phyloP scores from a whole-genome alignment of 768 basidiomycete species.

The Holtermannia corniformis region DNA sequence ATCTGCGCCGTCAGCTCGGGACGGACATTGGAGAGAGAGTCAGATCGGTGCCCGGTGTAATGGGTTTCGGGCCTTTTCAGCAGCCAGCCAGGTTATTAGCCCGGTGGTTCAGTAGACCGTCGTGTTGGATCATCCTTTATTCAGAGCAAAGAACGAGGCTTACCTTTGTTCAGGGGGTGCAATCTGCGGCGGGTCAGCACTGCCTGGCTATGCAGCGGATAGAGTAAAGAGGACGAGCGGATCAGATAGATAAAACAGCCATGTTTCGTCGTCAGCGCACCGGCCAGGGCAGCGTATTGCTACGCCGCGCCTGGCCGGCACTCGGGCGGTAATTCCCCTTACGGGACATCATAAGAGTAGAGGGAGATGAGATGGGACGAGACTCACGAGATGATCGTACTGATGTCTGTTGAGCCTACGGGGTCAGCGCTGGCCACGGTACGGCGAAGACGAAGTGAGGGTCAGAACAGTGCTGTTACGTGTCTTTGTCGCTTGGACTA shows the following conservation, averaged over 20 bases:
- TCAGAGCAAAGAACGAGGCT: conserved; percentile 1
- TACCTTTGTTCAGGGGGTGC: neutral
- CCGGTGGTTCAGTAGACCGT: conserved; percentile 36
- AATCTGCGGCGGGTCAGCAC: neutral
- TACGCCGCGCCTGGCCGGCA: conserved; percentile 13
- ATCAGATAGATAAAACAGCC: conserved; percentile 33
- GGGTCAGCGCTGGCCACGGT: too few species aligned
- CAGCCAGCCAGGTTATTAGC: conserved; percentile 6
- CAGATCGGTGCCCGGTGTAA: conserved; percentile 40
- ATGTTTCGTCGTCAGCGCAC: conserved; percentile 35
- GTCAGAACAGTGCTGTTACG: conserved; percentile 39
- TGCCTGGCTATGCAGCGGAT: neutral
- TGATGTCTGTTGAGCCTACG: too few species aligned
- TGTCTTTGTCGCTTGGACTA: conserved; percentile 38
- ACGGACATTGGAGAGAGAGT: conserved; percentile 8
- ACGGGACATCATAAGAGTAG: conserved; percentile 30
- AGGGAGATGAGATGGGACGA: neutral
- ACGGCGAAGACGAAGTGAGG: neutral
- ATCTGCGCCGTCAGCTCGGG: neutral
- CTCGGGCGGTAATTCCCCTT: conserved; percentile 41
- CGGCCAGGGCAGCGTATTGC: conserved; percentile 14
- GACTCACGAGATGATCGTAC: too few species aligned
- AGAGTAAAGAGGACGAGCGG: neutral
- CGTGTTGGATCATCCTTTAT: conserved; percentile 41
- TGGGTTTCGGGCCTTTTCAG: conserved; percentile 39